Base-by-base conservation (phyloP, 352 stramenopile genomes). In the Phytophthora sp. region DNA sequence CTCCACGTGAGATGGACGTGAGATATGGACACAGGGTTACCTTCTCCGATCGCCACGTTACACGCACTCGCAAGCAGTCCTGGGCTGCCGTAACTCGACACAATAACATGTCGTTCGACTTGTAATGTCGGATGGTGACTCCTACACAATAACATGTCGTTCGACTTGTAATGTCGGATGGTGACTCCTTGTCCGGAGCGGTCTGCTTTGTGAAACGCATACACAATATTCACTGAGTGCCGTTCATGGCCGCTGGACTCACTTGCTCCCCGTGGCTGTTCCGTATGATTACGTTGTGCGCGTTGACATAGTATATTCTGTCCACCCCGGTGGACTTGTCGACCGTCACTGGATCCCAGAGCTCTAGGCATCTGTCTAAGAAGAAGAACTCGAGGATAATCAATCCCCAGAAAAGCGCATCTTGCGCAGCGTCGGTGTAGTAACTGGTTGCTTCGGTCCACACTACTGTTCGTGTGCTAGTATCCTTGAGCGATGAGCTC, bases 361-460 rank as follows among this genome's bases (percentile, higher is more conserved):
- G 60, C 57, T 77, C 47, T 50, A 60, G 74, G 60, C 59, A 66
- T 55, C 64, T 26, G 18, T 71, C 45, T 0, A 69, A 51, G 50
- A 74, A 73, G 59, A 73, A 73, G 50, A 61, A 63, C 0, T 57
- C 7, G 26, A 60, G 41, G 69, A 42, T 21, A 35, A 76, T 66
- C 1, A 58, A 76, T 23, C 51, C 49, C 41, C 57, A 73, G 16
- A 68, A 36, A 2, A 73, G 55, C 33, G 59, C 59, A 71, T 63
- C 18, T 69, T 38, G 45, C 50, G 59, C 64, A 74, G n/a, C 56
- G 74, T 71, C 26, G 58, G 23, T 71, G 56, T 71, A 77, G 59
- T 77, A 74, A 69, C 64, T 66, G 69, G 59, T 51, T 77, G 64
- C 46, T 73, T 73, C 59, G 54, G 29, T 73, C 55, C 59, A 77